phyloP scores from a whole-genome alignment of 768 basidiomycete genomes.

The Leucosporidium creatinivorum region DNA sequence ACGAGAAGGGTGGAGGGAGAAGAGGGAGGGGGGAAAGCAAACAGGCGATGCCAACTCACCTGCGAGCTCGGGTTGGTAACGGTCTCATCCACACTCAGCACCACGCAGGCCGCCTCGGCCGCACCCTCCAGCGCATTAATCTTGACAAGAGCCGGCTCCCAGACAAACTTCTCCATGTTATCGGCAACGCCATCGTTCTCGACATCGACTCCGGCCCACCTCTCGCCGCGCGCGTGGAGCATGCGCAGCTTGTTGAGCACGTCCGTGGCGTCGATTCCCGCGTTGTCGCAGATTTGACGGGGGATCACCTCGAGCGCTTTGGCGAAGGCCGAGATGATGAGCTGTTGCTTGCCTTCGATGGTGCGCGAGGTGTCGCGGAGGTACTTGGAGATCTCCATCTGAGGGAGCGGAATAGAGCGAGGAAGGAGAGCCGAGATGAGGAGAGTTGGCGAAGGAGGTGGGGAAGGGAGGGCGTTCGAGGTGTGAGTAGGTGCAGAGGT shows the following conservation, averaged over 20 bases:
- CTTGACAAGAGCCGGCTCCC: conserved; percentile 96
- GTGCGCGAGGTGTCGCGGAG: conserved; percentile 82
- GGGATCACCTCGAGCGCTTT: conserved; percentile 97
- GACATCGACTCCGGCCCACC: conserved; percentile 90
- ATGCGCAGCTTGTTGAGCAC: conserved; percentile 94
- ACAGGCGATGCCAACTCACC: too few species aligned
- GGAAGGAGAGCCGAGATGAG: too few species aligned
- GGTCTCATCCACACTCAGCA: conserved; percentile 94
- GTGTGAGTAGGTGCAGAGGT: not conserved
- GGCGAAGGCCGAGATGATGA: conserved; percentile 90
- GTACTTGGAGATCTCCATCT: conserved; percentile 98
- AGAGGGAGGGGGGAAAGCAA: too few species aligned
- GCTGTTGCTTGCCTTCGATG: conserved; percentile 90
- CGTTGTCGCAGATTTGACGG: conserved; percentile 96
- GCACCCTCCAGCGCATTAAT: conserved; percentile 92
- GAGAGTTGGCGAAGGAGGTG: not conserved
- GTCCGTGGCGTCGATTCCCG: conserved; percentile 94
- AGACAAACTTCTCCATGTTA: conserved; percentile 96
- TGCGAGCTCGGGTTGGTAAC: conserved; percentile 64
- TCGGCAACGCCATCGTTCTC: conserved; percentile 82
- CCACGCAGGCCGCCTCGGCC: conserved; percentile 89
- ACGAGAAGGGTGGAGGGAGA: too few species aligned
- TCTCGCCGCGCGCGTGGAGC: conserved; percentile 79
- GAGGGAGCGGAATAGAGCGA: not conserved
- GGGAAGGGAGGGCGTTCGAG: not conserved